A percentile compares a stretch with the other conserved stretches of the same genome.
These are phyloP conservation scores for Dryadomyces sulphureus DNA, from an alignment of 2,329 filamentous ascomycete genomes.

Conservation along the genomic window DNA sequence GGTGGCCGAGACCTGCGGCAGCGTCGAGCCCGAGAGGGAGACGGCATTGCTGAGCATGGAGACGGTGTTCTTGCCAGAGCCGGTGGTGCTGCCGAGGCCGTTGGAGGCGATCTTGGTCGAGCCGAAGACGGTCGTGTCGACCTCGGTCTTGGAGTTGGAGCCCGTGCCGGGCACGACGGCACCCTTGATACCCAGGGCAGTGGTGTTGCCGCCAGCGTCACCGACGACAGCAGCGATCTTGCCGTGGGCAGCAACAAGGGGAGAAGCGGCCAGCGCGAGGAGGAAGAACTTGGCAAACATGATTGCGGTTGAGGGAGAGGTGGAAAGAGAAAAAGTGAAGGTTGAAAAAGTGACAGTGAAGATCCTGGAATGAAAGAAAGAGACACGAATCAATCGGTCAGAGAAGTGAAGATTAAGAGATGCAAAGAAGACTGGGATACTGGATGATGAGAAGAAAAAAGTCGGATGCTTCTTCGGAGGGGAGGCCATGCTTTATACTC, in stretches of 20 bases:
- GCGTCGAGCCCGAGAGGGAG: constrained; percentile 20
- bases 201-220: constrained; percentile 25
- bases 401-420: not conserved
- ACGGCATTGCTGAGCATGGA: constrained; percentile 18
- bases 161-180: constrained; percentile 25
- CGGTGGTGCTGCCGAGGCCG: constrained; percentile 23
- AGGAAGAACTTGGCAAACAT: constrained; percentile 16
- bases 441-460: not conserved
- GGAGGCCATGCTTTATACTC: not conserved
- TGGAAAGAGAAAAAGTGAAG: not conserved
- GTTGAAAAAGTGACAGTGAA: constrained; percentile 6
- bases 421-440: not conserved
- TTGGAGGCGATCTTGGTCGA: constrained; percentile 19
- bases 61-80: constrained; percentile 21
- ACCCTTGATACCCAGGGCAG: constrained; percentile 25
- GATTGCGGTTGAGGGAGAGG: constrained; percentile 3
- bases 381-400: constrained; percentile 8
- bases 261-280: constrained; percentile 15
- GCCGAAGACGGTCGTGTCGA: constrained; percentile 29
- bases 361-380: not conserved
- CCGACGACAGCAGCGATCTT: constrained; percentile 18
- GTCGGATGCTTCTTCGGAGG: not conserved
- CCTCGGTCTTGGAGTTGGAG: constrained; percentile 24
- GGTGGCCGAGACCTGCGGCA: constrained; percentile 22
- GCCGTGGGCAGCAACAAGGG: constrained; percentile 18